These are phyloP conservation scores for Colletotrichum tanaceti DNA, from an alignment of 2,329 filamentous ascomycete species.

Conservation along the genomic window DNA sequence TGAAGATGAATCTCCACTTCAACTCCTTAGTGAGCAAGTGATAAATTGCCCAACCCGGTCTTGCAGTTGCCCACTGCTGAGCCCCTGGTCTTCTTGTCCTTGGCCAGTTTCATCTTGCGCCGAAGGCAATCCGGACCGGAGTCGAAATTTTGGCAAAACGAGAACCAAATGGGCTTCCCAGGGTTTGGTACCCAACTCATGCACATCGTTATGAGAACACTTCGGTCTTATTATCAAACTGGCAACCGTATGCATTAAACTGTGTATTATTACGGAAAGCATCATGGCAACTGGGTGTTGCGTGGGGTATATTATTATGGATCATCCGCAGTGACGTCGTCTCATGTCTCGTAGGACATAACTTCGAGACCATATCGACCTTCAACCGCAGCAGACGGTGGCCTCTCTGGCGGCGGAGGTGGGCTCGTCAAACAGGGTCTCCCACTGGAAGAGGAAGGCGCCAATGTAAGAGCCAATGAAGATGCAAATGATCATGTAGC, in stretches of 20 bases:
- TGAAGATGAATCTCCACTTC: too few species aligned
- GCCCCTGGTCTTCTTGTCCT: too few species aligned
- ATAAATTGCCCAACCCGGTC: too few species aligned
- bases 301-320: slow-evolving; percentile 10
- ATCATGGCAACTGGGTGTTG: neutral
- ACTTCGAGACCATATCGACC: neutral
- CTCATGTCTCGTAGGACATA: too few species aligned
- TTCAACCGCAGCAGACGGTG: slow-evolving; percentile 56
- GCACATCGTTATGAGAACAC: too few species aligned
- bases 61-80: too few species aligned
- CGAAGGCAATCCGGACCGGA: too few species aligned
- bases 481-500: slow-evolving; percentile 85
- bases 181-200: too few species aligned
- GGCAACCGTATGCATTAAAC: neutral
- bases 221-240: neutral
- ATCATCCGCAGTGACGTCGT: neutral
- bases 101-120: too few species aligned
- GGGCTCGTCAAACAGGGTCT: slow-evolving; percentile 54
- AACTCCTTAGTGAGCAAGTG: too few species aligned
- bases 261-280: neutral
- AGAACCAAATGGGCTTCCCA: too few species aligned
- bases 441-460: slow-evolving; percentile 80
- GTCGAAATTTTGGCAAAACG: too few species aligned
- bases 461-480: slow-evolving; percentile 81
- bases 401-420: slow-evolving; percentile 53